These are phyloP conservation scores for Cubamyces lactineus DNA, from an alignment of 768 basidiomycete genomes.

Conservation along the genomic window DNA sequence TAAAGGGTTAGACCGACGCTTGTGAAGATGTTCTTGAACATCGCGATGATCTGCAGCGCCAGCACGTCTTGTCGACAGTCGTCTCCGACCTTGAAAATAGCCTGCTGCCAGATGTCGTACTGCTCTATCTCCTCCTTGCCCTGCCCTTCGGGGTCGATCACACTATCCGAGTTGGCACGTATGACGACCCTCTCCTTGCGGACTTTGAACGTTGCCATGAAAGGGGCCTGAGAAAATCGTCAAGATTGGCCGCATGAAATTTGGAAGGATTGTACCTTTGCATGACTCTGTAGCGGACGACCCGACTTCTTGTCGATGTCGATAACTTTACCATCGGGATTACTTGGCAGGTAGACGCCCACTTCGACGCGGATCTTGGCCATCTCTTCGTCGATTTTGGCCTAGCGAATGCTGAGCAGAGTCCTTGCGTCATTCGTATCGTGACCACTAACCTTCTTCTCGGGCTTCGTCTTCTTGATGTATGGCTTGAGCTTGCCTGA, in stretches of 20 bases:
- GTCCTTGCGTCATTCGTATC: not conserved
- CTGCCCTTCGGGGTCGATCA: conserved; percentile 64
- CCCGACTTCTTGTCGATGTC: conserved; percentile 98
- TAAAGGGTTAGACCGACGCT: conserved; percentile 88
- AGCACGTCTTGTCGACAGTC: conserved; percentile 99
- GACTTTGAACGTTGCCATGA: conserved; percentile 99
- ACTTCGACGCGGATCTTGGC: conserved; percentile 89
- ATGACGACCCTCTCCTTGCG: conserved; percentile 78
- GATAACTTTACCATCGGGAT: conserved; percentile 95
- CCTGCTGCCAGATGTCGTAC: conserved; percentile 95
- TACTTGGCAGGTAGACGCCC: conserved; percentile 97
- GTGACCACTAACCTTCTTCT: conserved; percentile 77
- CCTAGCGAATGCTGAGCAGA: conserved; percentile 49
- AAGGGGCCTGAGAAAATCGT: conserved; percentile 73
- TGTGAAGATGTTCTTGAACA: conserved; percentile 99
- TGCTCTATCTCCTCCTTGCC: conserved; percentile 54
- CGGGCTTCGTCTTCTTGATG: conserved; percentile 92
- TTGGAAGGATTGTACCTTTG: conserved; percentile 64
- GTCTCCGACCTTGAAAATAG: conserved; percentile 99
- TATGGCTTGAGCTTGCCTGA: conserved; percentile 96
- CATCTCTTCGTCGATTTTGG: conserved; percentile 99
- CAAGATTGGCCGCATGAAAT: not conserved
- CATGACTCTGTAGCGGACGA: conserved; percentile 94
- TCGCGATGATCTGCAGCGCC: conserved; percentile 95
- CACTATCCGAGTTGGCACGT: conserved; percentile 70